phyloP scores from a whole-genome alignment of 164 flowering plant genomes.

The Vitis amurensis region DNA sequence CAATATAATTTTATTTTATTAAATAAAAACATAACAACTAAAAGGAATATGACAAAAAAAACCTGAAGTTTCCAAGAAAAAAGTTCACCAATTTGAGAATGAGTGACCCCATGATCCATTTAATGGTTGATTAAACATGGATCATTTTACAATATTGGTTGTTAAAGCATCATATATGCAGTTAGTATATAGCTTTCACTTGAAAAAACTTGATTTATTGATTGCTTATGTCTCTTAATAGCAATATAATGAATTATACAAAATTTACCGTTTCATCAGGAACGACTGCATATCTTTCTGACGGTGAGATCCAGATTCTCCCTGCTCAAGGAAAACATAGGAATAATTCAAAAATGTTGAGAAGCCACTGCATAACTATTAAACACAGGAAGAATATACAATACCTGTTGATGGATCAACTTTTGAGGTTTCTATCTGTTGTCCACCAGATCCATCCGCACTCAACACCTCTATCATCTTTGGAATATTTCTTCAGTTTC shows the following conservation, averaged over 20 bases:
- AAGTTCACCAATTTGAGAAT: no score
- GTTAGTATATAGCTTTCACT: no score
- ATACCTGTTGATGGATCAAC: slow-evolving; percentile 63
- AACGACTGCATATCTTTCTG: slow-evolving; percentile 93
- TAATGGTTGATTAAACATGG: no score
- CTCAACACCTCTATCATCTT: slow-evolving; percentile 80
- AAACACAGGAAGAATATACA: not conserved
- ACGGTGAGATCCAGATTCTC: slow-evolving; percentile 65
- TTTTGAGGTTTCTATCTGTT: slow-evolving; percentile 64
- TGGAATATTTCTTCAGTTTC: slow-evolving; percentile 61
- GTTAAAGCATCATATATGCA: no score
- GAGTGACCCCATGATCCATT: no score
- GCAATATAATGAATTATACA: not conserved
- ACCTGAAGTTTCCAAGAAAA: no score
- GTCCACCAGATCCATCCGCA: slow-evolving; percentile 72
- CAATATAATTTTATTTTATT: no score
- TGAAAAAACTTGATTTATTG: no score
- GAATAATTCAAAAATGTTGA: not conserved
- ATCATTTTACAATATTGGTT: no score
- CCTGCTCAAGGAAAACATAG: slow-evolving; percentile 38
- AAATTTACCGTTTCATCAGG: slow-evolving; percentile 82
- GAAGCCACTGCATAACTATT: not conserved
- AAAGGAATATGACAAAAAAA: no score
- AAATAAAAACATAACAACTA: no score
- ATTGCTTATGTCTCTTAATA: no score